Evolutionary conservation across 768 basidiomycete genomes (phyloP).

Genomic region (Suillus alpinus): DNA sequence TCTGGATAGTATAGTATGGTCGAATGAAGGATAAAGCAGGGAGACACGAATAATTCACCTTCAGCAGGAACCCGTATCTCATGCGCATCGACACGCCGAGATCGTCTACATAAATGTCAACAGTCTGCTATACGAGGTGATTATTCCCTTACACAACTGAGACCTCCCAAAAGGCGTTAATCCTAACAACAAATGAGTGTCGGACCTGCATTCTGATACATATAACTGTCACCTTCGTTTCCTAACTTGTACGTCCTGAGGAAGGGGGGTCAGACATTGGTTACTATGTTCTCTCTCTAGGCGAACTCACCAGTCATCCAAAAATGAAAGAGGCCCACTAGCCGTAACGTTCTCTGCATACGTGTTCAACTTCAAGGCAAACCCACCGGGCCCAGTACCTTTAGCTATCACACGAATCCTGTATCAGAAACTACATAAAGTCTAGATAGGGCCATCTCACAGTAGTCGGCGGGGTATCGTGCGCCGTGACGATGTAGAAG

Average conservation of each 20-base stretch:
- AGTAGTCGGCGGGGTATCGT: slow-evolving; percentile 39
- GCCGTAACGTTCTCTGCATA: slow-evolving; percentile 54
- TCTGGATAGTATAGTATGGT: slow-evolving; percentile 19
- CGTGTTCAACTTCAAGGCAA: slow-evolving; percentile 48
- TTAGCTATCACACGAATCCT: slow-evolving; percentile 11
- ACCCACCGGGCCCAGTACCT: slow-evolving; percentile 43
- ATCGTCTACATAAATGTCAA: slow-evolving; percentile 26
- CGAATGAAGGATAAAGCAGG: slow-evolving; percentile 25
- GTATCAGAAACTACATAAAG: slow-evolving; percentile 15
- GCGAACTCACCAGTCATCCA: slow-evolving; percentile 68
- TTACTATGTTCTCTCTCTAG: neutral
- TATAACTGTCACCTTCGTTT: slow-evolving; percentile 54
- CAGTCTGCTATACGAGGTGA: neutral
- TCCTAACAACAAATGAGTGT: slow-evolving; percentile 34
- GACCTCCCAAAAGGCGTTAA: slow-evolving; percentile 82
- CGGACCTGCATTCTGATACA: slow-evolving; percentile 10
- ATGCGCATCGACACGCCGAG: slow-evolving; percentile 41
- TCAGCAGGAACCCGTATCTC: slow-evolving; percentile 41
- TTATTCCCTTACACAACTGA: slow-evolving; percentile 59
- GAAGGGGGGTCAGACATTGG: neutral
- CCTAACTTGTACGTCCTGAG: slow-evolving; percentile 82
- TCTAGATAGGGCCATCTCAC: slow-evolving; percentile 19
- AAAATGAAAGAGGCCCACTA: slow-evolving; percentile 59
- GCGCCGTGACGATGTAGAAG: slow-evolving; percentile 78
- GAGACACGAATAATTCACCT: slow-evolving; percentile 17